These are phyloP conservation scores for Kazachstania psychrophila DNA, from an alignment of 805 yeast genomes.

Conservation along the genomic window DNA sequence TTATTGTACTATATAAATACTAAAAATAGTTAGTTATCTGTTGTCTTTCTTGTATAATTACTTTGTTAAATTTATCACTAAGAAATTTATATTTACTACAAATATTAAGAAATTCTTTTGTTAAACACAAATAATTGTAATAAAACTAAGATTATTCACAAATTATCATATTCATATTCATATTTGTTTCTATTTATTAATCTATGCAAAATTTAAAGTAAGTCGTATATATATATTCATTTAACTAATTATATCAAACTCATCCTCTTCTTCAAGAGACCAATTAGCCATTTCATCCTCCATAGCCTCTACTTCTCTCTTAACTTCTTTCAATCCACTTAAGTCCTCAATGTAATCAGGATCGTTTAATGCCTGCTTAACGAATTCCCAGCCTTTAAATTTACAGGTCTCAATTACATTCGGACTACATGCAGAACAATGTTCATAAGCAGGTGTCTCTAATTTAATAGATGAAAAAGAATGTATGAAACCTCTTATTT, in stretches of 20 bases:
- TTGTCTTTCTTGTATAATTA: no score
- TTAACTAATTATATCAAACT: neutral
- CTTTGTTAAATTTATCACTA: no score
- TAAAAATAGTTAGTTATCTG: no score
- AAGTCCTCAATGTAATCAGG: constrained; percentile 60
- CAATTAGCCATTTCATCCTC: constrained; percentile 25
- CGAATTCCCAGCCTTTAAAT: constrained; percentile 70
- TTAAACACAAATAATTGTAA: no score
- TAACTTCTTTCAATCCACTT: constrained; percentile 71
- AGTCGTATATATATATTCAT: no score
- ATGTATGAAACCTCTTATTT: constrained; percentile 76
- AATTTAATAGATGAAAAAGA: constrained; percentile 55
- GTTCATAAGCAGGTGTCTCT: constrained; percentile 59
- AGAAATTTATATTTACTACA: no score
- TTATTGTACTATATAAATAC: no score
- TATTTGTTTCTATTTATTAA: no score
- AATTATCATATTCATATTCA: no score
- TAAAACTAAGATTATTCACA: no score
- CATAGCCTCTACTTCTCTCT: constrained; percentile 40
- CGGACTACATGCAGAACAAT: constrained; percentile 82
- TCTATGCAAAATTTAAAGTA: no score
- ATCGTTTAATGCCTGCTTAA: constrained; percentile 57
- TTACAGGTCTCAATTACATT: constrained; percentile 45
- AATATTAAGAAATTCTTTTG: no score
- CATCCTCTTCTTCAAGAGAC: constrained; percentile 15